A percentile compares a stretch with the other conserved stretches of the same genome.
phyloP scores from a whole-genome alignment of 495 filamentous ascomycete genomes.

The Emericellopsis terricola region DNA sequence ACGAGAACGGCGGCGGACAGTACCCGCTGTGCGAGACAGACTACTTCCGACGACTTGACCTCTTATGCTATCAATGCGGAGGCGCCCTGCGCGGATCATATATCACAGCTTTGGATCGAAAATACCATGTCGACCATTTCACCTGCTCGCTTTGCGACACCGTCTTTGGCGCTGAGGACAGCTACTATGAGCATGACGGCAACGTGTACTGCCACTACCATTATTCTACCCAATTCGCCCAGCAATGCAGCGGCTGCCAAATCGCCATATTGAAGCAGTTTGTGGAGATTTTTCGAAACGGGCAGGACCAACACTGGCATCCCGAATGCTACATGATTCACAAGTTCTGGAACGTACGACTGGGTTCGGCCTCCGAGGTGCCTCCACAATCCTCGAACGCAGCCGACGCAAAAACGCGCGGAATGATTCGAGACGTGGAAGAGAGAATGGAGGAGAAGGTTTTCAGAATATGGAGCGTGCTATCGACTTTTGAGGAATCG shows the following conservation, averaged over 20 bases:
- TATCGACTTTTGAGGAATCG: conserved; percentile 93
- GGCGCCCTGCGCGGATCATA: conserved; percentile 92
- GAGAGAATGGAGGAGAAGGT: conserved; percentile 96
- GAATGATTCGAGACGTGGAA: conserved; percentile 63
- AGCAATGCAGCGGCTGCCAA: conserved; percentile 89
- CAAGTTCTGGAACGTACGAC: conserved; percentile 98
- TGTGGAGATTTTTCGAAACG: conserved; percentile 95
- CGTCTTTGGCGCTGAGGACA: conserved; percentile 93
- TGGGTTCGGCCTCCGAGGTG: conserved; percentile 33
- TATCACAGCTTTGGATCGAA: conserved; percentile 91
- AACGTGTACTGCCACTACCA: conserved; percentile 98
- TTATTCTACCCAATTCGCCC: conserved; percentile 94
- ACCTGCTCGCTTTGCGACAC: conserved; percentile 96
- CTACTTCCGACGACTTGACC: conserved; percentile 83
- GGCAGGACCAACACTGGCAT: conserved; percentile 98
- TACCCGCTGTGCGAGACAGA: conserved; percentile 96
- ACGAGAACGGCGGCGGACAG: conserved; percentile 66
- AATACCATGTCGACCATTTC: conserved; percentile 99
- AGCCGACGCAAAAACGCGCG: conserved; percentile 52
- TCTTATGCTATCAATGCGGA: conserved; percentile 83
- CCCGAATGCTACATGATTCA: conserved; percentile 99
- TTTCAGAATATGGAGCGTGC: conserved; percentile 92
- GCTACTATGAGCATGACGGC: conserved; percentile 95
- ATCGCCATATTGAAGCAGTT: conserved; percentile 99
- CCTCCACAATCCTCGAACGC: conserved; percentile 22